These are phyloP conservation scores for Entomortierella beljakovae DNA, from an alignment of 192 early-diverging fungal species.

Conservation along the genomic window DNA sequence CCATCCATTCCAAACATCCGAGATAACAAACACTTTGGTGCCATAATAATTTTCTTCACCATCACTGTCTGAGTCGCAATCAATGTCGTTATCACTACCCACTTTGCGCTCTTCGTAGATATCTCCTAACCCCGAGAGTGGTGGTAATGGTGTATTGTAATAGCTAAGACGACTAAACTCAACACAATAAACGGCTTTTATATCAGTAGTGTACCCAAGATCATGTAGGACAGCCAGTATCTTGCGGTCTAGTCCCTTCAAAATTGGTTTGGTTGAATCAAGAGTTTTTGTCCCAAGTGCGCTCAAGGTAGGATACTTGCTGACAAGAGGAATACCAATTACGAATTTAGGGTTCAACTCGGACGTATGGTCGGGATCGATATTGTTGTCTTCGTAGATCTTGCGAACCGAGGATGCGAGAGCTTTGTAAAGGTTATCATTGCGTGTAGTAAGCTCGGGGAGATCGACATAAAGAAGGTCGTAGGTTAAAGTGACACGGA, in stretches of 20 bases:
- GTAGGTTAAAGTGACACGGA: slow-evolving; percentile 11
- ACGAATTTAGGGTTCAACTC: not conserved
- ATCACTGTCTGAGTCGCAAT: not conserved
- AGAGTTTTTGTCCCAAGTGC: not conserved
- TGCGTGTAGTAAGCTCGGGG: slow-evolving; percentile 2
- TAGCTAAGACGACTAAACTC: not conserved
- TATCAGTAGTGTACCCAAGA: slow-evolving; percentile 10
- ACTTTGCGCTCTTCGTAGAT: too few species aligned
- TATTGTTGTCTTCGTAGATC: not conserved
- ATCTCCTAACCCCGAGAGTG: too few species aligned
- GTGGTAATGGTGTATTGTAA: too few species aligned
- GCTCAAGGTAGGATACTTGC: slow-evolving; percentile 2
- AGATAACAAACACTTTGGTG: too few species aligned
- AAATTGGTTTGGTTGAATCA: not conserved
- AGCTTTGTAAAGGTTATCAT: slow-evolving; percentile 2
- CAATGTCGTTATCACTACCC: too few species aligned
- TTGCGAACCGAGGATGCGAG: not conserved
- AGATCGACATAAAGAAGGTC: slow-evolving; percentile 6
- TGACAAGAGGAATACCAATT: slow-evolving; percentile 9
- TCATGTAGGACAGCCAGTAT: slow-evolving; percentile 2
- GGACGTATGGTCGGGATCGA: not conserved
- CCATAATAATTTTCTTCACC: slow-evolving; percentile 3
- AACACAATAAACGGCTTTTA: slow-evolving; percentile 7
- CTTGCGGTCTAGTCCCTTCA: slow-evolving; percentile 13
- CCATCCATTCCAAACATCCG: not conserved